A percentile compares a stretch with the other conserved stretches of the same genome.
Conservation (phyloP, 305 asterid species). For the Fraxinus latifolia region DNA sequence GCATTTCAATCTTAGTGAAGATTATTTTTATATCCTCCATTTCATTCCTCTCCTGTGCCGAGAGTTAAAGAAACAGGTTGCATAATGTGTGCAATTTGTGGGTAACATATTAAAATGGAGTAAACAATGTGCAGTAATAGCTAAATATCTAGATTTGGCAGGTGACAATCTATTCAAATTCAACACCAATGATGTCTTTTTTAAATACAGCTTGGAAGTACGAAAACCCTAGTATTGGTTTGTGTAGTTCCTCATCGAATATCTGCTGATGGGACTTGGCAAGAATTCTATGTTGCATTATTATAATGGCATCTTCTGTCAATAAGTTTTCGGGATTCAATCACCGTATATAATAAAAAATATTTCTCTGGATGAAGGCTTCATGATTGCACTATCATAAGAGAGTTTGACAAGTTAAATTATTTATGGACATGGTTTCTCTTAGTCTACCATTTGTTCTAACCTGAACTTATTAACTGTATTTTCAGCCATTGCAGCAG, state of each 20-base stretch:
- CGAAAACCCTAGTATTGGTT: neutral
- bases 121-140: neutral
- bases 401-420: constrained; percentile 5
- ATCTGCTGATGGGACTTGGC: constrained; percentile 19
- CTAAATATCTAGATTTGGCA: neutral
- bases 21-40: neutral
- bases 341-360: neutral
- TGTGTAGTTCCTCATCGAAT: neutral
- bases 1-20: neutral
- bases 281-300: constrained; percentile 4
- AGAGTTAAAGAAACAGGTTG: neutral
- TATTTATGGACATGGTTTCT: neutral
- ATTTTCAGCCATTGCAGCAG: constrained; percentile 75
- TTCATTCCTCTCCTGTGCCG: neutral
- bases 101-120: neutral
- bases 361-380: neutral
- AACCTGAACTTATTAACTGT: constrained; percentile 23
- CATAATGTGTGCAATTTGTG: neutral
- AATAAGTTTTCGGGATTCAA: neutral
- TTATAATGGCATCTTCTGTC: neutral
- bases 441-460: constrained; percentile 21
- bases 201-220: neutral
- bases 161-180: neutral
- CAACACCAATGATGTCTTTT: neutral
- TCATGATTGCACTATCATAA: neutral